Evolutionary conservation across 371 early-diverging fungal genomes (phyloP), one percentile per base, ranked within the genome.

Genomic region (Rhizomucor pusillus): DNA sequence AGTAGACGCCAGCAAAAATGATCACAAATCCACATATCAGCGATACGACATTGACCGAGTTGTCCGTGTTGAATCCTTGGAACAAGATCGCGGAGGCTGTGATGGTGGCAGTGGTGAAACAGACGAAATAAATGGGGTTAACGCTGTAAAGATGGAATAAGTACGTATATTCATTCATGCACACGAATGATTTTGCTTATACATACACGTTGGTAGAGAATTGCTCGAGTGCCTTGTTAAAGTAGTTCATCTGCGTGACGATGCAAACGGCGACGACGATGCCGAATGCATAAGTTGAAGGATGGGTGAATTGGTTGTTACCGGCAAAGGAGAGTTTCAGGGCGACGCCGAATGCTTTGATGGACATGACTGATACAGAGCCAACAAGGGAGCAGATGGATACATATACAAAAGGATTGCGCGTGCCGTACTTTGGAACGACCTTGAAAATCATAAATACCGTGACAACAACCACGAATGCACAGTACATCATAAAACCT

Each of bases 191-290:
- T n/a, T 19, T 41, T 12, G 5, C 5, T 41, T 16, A 3, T 5
- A 62, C 79, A 65, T 77, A 82, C 84, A 90, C 74, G 61, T 92
- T 93, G 49, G 95, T 93, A 9, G 89, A 88, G 60, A 93, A 96
- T 53, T 83, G 71, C 55, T 93, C 93, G 34, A 96, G 71, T 4
- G 96, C 94, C 79, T 95, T 96, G 81, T 96, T 95, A 56, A 96
- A 94, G 67, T 95, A 96, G 67, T 94, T 95, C 86, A 95, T 89
- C 71, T 96, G 95, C n/a, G 89, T 86, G 14, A 92, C 70, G 47
- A 93, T 91, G 63, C 90, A 92, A 1, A 82, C 72, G 4, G 63
- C 80, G n/a, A 94, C 91, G 18, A 86, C 80, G n/a, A 90, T 55
- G 10, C 86, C 86, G 67, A 95, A 93, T 12, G 90, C 71, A 54